These are phyloP conservation scores for Candida dendrica DNA, from an alignment of 805 yeast species.

Conservation along the genomic window DNA sequence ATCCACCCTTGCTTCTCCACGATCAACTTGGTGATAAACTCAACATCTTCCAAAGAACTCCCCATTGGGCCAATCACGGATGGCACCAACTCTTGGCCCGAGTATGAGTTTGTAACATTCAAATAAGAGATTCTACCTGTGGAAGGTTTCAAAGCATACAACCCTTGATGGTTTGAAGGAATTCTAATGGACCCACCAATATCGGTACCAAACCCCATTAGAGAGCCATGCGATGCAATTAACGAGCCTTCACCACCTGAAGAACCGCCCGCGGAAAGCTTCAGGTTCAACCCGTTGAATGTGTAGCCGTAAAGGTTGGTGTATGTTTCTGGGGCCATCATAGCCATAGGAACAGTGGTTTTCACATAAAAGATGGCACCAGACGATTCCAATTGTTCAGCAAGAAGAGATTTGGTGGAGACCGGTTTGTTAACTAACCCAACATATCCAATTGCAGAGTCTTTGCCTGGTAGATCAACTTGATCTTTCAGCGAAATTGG, in stretches of 20 bases:
- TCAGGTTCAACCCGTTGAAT: slow-evolving; percentile 50
- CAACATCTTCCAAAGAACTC: slow-evolving; percentile 21
- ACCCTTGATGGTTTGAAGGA: slow-evolving; percentile 60
- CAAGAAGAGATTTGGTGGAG: slow-evolving; percentile 15
- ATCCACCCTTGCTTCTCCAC: slow-evolving; percentile 39
- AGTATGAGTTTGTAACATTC: slow-evolving; percentile 20
- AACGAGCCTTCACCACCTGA: slow-evolving; percentile 69
- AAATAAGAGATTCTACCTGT: slow-evolving; percentile 34
- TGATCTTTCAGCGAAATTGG: slow-evolving; percentile 51
- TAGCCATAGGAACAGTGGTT: slow-evolving; percentile 62
- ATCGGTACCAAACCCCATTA: slow-evolving; percentile 61
- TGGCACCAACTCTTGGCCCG: slow-evolving; percentile 23
- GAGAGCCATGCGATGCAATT: slow-evolving; percentile 49
- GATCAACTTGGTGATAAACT: slow-evolving; percentile 27
- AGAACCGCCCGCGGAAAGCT: slow-evolving; percentile 60
- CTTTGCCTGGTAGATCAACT: slow-evolving; percentile 27
- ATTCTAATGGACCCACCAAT: slow-evolving; percentile 67
- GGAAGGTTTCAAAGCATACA: slow-evolving; percentile 56
- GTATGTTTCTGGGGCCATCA: slow-evolving; percentile 63
- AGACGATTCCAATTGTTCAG: not conserved
- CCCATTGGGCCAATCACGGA: slow-evolving; percentile 32
- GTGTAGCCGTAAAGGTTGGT: slow-evolving; percentile 56
- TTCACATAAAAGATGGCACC: slow-evolving; percentile 55
- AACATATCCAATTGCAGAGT: slow-evolving; percentile 18
- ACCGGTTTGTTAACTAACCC: slow-evolving; percentile 2